Percentiles rank a stretch among this genome's conserved stretches.
phyloP scores from a whole-genome alignment of 768 basidiomycete species.

The Tulasnella sp. region DNA sequence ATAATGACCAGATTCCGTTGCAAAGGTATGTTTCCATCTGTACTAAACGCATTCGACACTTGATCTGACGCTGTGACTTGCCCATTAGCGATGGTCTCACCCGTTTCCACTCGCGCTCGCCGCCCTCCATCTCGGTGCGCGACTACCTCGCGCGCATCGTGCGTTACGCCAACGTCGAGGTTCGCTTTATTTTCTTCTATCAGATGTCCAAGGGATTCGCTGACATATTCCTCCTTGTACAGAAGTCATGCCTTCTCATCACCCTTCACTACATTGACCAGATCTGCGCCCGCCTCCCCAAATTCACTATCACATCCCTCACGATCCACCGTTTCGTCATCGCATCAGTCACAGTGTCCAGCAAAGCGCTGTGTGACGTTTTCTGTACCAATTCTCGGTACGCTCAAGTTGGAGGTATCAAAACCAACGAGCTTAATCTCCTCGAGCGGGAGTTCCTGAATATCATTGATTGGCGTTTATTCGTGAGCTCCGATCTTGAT shows the following conservation, averaged over 20 bases:
- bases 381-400: conserved; percentile 94
- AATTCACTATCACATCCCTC: conserved; percentile 88
- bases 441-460: conserved; percentile 89
- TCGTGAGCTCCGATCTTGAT: conserved; percentile 39
- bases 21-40: conserved; percentile 50
- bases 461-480: conserved; percentile 89
- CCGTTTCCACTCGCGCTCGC: conserved; percentile 89
- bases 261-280: conserved; percentile 86
- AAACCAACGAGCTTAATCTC: conserved; percentile 80
- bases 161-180: conserved; percentile 92
- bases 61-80: conserved; percentile 18
- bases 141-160: conserved; percentile 94
- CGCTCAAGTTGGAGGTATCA: conserved; percentile 92
- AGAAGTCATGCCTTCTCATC: conserved; percentile 73
- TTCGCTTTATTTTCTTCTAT: conserved; percentile 27
- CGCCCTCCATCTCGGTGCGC: conserved; percentile 75
- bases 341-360: conserved; percentile 80
- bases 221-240: conserved; percentile 19
- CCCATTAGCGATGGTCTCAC: conserved; percentile 78
- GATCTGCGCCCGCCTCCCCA: conserved; percentile 75
- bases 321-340: conserved; percentile 98
- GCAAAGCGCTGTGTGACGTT: conserved; percentile 89
- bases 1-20: conserved; percentile 93
- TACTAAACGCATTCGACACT: conserved; percentile 1
- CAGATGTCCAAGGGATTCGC: conserved; percentile 1